Percentiles rank a stretch among this genome's conserved stretches.
Evolutionary conservation across 2,329 filamentous ascomycete genomes (phyloP).

Genomic region (Epicoccum sorghinum): DNA sequence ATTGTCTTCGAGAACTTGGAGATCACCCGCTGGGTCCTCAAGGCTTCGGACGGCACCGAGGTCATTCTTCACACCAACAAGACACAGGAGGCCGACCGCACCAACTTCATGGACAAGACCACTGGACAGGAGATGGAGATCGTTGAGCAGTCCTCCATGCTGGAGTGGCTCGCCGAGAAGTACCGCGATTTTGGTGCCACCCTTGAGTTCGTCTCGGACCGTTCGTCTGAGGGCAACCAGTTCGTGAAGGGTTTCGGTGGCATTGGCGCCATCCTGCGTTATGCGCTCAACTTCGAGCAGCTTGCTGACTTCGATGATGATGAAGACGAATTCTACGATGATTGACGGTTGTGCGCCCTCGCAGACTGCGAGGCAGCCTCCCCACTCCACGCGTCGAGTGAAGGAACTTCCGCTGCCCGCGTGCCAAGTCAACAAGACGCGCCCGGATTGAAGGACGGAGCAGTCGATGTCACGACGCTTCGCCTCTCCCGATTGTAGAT

Average conservation of each 20-base stretch:
- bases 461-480: conserved; percentile 40
- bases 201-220: conserved; percentile 96
- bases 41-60: conserved; percentile 75
- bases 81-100: conserved; percentile 77
- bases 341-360: conserved; percentile 93
- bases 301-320: conserved; percentile 81
- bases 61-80: conserved; percentile 88
- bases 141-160: conserved; percentile 83
- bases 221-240: conserved; percentile 97
- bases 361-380: conserved; percentile 82
- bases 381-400: conserved; percentile 62
- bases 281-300: conserved; percentile 99
- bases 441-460: conserved; percentile 36
- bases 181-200: conserved; percentile 97
- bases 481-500: conserved; percentile 51
- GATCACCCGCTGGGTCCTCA: conserved; percentile 88
- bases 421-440: conserved; percentile 42
- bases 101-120: conserved; percentile 91
- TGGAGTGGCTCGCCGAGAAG: conserved; percentile 99
- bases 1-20: conserved; percentile 99
- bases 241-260: conserved; percentile 99
- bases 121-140: conserved; percentile 98
- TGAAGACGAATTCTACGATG: conserved; percentile 88
- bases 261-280: conserved; percentile 94
- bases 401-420: conserved; percentile 61